Base-by-base conservation (phyloP, 495 filamentous ascomycete species). In the Neurospora africana region DNA sequence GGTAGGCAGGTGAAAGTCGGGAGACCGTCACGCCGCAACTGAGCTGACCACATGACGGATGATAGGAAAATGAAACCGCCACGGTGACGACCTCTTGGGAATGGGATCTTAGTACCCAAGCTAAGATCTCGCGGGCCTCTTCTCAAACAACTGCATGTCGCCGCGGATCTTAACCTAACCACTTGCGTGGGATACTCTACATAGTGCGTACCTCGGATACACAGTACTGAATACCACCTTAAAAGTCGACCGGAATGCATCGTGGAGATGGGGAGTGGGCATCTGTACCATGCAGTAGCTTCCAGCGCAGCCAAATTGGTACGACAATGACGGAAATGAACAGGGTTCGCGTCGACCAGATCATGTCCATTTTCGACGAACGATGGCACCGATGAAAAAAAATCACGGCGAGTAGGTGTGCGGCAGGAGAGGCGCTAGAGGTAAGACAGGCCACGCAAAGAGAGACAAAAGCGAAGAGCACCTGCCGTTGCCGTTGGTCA, bases 281-380 rank as follows among this genome's bases (percentile, higher is more conserved):
- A 70, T 75, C 70, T 65, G 21, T 38, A 37, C 36, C 36, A 0
- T 35, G 35, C 8, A 36, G 36, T 27, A 43, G 43, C 17, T 41
- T 53, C 44, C 65, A 69, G 68, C 43, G 74, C 74, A 61, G 73
- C 72, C 71, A 69, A 69, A 72, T 75, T 72, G 70, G 76, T 74
- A 70, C 65, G 71, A 73, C 77, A 38, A 77, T 77, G 78, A 78
- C 78, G 77, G 78, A 75, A 77, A 78, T 75, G 77, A 77, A 74
- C 71, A 76, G 76, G 77, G 72, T 69, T 70, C 23, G 70, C 70
- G 40, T 71, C 71, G 68, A 72, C 69, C 37, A 33, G 53, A 65
- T 65, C 53, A 65, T 65, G 53, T 65, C 53, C 53, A 33, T 33
- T 65, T 65, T 33, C 53, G 53, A 65, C 23, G 53, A 30, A 65